These are phyloP conservation scores for Plenodomus tracheiphilus DNA, from an alignment of 2,329 filamentous ascomycete genomes.

Conservation along the genomic window DNA sequence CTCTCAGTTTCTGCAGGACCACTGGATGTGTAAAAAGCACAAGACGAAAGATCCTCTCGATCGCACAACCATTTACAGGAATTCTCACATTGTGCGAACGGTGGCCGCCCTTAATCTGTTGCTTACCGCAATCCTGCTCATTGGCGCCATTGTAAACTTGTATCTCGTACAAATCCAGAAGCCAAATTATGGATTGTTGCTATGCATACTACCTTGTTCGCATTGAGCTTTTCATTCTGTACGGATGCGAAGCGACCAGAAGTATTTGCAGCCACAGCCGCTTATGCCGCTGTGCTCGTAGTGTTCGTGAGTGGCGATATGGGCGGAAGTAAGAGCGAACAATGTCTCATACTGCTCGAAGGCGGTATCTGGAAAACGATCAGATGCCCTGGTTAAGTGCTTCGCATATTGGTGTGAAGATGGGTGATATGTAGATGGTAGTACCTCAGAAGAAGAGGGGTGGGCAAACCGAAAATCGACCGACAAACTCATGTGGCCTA, in stretches of 20 bases:
- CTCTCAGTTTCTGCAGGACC: too few species aligned
- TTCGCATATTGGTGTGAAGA: background rate
- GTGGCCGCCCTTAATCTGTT: too few species aligned
- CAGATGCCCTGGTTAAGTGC: constrained; percentile 1
- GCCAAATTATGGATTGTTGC: too few species aligned
- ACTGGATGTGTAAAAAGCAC: too few species aligned
- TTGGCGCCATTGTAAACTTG: too few species aligned
- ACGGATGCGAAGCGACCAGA: constrained; percentile 24
- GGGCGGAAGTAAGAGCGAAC: constrained; percentile 3
- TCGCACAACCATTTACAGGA: too few species aligned
- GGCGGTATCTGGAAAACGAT: constrained; percentile 4
- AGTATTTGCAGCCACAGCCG: constrained; percentile 28
- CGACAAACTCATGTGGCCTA: background rate
- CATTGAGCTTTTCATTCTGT: constrained; percentile 1
- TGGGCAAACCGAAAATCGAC: background rate
- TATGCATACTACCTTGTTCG: too few species aligned
- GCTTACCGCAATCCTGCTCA: too few species aligned
- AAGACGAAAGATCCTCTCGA: too few species aligned
- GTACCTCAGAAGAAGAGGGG: background rate
- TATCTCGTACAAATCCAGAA: too few species aligned
- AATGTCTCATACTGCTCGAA: constrained; percentile 8
- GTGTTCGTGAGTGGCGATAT: constrained; percentile 27
- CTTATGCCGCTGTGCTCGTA: constrained; percentile 26
- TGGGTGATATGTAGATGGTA: background rate
- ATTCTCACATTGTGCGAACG: too few species aligned